These are phyloP conservation scores for Pythium myriotylum DNA, from an alignment of 352 stramenopile species.

Conservation along the genomic window DNA sequence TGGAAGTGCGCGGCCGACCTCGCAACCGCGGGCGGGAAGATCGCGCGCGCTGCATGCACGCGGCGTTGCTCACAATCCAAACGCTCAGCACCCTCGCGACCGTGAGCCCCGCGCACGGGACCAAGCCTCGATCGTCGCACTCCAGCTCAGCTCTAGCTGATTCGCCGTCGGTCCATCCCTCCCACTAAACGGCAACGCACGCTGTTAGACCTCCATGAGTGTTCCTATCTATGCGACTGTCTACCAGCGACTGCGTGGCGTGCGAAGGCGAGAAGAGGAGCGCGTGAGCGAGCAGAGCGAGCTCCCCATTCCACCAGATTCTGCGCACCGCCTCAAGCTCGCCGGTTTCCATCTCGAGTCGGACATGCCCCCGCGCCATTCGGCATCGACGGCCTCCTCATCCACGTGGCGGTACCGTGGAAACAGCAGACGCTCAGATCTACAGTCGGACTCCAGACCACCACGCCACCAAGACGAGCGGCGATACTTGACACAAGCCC, in stretches of 20 bases:
- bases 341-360: slow-evolving; percentile 8
- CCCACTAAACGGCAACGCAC: not conserved
- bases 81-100: no score
- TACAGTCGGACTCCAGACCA: slow-evolving; percentile 3
- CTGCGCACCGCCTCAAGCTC: slow-evolving; percentile 15
- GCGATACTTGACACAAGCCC: not conserved
- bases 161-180: not conserved
- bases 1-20: no score
- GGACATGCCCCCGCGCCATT: not conserved
- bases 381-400: not conserved
- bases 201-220: not conserved
- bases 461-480: not conserved
- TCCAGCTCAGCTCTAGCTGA: not conserved
- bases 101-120: not conserved
- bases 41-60: no score
- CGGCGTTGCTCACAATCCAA: no score
- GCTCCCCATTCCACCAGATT: slow-evolving; percentile 14
- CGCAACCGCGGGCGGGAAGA: no score
- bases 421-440: slow-evolving; percentile 11
- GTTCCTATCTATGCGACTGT: not conserved
- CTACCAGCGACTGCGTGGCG: not conserved
- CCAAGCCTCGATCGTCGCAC: no score
- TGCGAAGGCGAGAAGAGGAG: not conserved
- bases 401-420: slow-evolving; percentile 1
- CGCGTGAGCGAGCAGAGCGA: not conserved